Base-by-base conservation (phyloP, 73 alveolate species). In the Strombidium stylifer region DNA sequence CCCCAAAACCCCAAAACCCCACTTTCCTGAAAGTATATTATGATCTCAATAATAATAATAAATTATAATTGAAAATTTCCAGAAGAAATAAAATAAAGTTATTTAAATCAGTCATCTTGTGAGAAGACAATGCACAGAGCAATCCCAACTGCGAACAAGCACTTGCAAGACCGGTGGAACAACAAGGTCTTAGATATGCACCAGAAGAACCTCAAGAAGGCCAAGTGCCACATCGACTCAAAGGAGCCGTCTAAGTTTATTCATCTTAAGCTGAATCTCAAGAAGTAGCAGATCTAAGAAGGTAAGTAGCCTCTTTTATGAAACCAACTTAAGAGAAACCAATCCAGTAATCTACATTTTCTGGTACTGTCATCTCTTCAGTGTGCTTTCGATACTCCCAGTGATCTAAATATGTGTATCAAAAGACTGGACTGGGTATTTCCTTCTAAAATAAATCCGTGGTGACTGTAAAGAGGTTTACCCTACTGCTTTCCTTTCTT, bases 201-300 rank as follows among this genome's bases (percentile, higher is more conserved):
- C 62, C 27, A 53, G 12, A 44, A 37, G 10, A 74, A 69, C 53
- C 80, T 87, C 26, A 64, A 72, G 44, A 27, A 85, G 36, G 61
- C 81, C 26, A 42, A 49, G 49, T 48, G 86, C 3, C 57, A 52
- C 11, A 25, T 85, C 34, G 75, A 75, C 16, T 18, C 64, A 5
- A 55, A 61, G 45, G 36, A 68, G 14, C 94, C 94, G 12, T 24
- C 52, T 18, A 27, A 44, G 21, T 72, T 73, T 42, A 52, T 23
- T 16, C 85, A 72, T 52, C 26, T 66, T 21, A 42, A 50, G 72
- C 58, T 39, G 23, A 81, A 72, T 42, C 70, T 73, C 20, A 87
- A 87, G 36, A 73, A 42, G 25, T 88, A 82, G 24, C 74, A 50
- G 31, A 50, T 68, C 36, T 76, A 59, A 15, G 96, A 87, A 37